phyloP scores from a whole-genome alignment of 306 rosid genomes.

The Urtica urens region DNA sequence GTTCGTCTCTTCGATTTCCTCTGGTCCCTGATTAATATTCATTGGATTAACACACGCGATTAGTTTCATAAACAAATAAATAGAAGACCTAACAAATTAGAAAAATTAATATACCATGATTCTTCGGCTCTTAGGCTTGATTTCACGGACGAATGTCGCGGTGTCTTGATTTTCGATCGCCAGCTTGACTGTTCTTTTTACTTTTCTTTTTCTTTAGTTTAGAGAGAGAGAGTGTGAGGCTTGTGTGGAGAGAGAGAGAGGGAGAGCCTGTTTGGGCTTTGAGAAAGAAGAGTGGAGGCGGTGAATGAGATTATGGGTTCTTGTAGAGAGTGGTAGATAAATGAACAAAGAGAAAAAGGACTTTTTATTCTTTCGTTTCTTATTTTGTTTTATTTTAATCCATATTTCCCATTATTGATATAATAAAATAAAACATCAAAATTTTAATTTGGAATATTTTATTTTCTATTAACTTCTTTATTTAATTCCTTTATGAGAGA shows the following conservation, averaged over 20 bases:
- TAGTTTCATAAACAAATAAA: neutral
- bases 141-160: constrained; percentile 46
- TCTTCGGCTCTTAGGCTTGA: constrained; percentile 85
- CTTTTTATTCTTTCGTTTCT: neutral
- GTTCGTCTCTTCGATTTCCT: constrained; percentile 83
- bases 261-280: neutral
- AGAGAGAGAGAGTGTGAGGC: neutral
- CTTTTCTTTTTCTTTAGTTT: neutral
- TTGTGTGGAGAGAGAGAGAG: neutral
- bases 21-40: constrained; percentile 56
- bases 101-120: constrained; percentile 48
- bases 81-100: neutral
- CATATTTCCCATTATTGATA: neutral
- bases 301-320: constrained; percentile 55
- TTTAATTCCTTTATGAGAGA: neutral
- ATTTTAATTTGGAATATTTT: neutral
- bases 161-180: constrained; percentile 81
- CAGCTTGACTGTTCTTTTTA: constrained; percentile 30
- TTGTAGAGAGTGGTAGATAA: constrained; percentile 59
- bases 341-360: constrained; percentile 4
- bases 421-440: no score
- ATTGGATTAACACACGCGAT: neutral
- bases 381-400: neutral
- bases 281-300: constrained; percentile 30
- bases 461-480: neutral